Percentiles rank a stretch among this genome's conserved stretches.
These are phyloP conservation scores for Carallia pectinifolia DNA, from an alignment of 345 rosid genomes.

Conservation along the genomic window DNA sequence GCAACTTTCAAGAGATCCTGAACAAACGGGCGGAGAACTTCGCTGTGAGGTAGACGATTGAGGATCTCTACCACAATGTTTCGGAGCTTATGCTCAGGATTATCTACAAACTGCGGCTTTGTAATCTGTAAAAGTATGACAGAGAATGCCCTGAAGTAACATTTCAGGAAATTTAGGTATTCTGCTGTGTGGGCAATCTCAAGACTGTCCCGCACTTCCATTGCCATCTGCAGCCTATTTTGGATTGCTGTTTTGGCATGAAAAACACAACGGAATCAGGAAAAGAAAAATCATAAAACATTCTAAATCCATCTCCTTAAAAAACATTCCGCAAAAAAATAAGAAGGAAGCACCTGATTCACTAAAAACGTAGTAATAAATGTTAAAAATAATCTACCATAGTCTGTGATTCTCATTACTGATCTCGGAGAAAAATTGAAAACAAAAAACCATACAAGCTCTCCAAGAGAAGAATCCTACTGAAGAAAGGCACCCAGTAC, in stretches of 20 bases:
- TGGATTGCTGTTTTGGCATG: conserved; percentile 58
- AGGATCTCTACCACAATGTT: conserved; percentile 92
- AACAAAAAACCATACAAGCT: too few species aligned
- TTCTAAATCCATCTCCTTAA: too few species aligned
- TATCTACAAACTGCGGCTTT: conserved; percentile 76
- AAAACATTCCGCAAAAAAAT: neutral
- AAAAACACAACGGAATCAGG: neutral
- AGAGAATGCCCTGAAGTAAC: conserved; percentile 93
- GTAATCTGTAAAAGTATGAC: conserved; percentile 69
- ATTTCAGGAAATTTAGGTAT: conserved; percentile 87
- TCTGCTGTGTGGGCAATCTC: conserved; percentile 99
- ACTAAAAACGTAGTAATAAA: too few species aligned
- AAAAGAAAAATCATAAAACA: neutral
- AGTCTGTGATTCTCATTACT: too few species aligned
- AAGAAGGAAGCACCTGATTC: neutral
- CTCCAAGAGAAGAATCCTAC: too few species aligned
- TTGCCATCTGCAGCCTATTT: conserved; percentile 78
- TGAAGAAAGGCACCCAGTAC: too few species aligned
- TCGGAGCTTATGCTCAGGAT: conserved; percentile 85
- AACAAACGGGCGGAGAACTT: conserved; percentile 97
- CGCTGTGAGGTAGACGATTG: conserved; percentile 92
- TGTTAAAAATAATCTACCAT: too few species aligned
- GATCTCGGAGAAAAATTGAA: too few species aligned
- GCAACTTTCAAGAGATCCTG: conserved; percentile 95
- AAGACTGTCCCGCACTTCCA: conserved; percentile 95